Evolutionary conservation across 23 red algal species (phyloP).

Genomic region (Gracilaria domingensis): DNA sequence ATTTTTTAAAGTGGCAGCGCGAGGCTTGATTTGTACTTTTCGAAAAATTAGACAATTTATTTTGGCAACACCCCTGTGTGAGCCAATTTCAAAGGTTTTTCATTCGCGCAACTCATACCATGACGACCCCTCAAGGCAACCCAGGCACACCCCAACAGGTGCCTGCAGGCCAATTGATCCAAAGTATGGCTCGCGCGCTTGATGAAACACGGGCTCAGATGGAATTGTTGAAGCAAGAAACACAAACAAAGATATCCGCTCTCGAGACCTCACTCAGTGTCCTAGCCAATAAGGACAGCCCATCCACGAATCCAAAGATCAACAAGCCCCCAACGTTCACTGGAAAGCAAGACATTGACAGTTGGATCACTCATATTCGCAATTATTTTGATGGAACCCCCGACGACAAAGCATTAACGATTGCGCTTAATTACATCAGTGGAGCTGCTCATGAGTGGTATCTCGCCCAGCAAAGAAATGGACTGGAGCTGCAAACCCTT

Average conservation of each 20-base stretch:
- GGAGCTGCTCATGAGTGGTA: neutral
- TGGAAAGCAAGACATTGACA: conserved; percentile 24
- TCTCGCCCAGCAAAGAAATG: neutral
- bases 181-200: conserved; percentile 3
- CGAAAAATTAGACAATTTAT: no score
- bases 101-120: no score
- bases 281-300: neutral
- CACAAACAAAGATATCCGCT: no score
- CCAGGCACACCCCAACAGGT: neutral
- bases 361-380: conserved; percentile 19
- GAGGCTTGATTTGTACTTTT: no score
- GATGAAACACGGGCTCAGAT: no score
- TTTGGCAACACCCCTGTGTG: no score
- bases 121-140: no score
- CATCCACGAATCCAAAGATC: conserved; percentile 9
- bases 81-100: no score
- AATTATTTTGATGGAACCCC: conserved; percentile 19
- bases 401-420: neutral
- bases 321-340: conserved; percentile 14
- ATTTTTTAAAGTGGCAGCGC: no score
- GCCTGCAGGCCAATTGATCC: neutral
- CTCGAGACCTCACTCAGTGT: neutral
- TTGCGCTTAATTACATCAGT: no score
- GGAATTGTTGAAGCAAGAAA: no score
- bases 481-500: neutral